Evolutionary conservation across 192 early-diverging fungal genomes (phyloP).

Genomic region (Cladochytrium replicatum): DNA sequence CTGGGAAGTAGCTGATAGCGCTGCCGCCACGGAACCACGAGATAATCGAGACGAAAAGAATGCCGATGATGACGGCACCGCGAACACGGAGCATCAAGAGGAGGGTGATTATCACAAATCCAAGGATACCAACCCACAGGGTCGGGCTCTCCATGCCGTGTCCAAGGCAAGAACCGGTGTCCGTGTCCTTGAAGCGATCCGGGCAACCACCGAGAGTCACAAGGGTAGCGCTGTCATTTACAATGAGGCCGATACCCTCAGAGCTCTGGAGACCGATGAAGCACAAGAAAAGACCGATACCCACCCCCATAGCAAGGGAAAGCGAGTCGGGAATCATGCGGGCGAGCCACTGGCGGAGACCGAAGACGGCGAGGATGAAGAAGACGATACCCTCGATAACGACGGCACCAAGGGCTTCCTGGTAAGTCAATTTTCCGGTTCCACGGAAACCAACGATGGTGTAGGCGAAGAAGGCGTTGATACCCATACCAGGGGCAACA

Average conservation of each 20-base stretch:
- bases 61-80: slow-evolving; percentile 63
- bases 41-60: slow-evolving; percentile 56
- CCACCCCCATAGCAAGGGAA: slow-evolving; percentile 63
- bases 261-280: slow-evolving; percentile 73
- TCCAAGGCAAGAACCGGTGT: slow-evolving; percentile 44
- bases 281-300: slow-evolving; percentile 69
- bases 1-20: slow-evolving; percentile 74
- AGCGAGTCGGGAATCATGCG: slow-evolving; percentile 58
- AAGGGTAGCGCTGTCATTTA: slow-evolving; percentile 47
- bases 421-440: slow-evolving; percentile 60
- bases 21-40: slow-evolving; percentile 59
- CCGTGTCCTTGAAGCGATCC: slow-evolving; percentile 33
- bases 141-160: slow-evolving; percentile 54
- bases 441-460: slow-evolving; percentile 75
- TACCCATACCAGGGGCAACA: slow-evolving; percentile 73
- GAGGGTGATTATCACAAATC: slow-evolving; percentile 58
- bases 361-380: slow-evolving; percentile 61
- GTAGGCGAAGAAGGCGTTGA: slow-evolving; percentile 77
- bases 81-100: slow-evolving; percentile 54
- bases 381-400: slow-evolving; percentile 77
- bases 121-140: slow-evolving; percentile 63
- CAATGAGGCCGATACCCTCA: slow-evolving; percentile 70
- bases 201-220: slow-evolving; percentile 66
- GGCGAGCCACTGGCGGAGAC: slow-evolving; percentile 73
- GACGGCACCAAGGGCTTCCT: slow-evolving; percentile 62